phyloP scores from a whole-genome alignment of 306 rosid species.

The Pterocarpus santalinus region DNA sequence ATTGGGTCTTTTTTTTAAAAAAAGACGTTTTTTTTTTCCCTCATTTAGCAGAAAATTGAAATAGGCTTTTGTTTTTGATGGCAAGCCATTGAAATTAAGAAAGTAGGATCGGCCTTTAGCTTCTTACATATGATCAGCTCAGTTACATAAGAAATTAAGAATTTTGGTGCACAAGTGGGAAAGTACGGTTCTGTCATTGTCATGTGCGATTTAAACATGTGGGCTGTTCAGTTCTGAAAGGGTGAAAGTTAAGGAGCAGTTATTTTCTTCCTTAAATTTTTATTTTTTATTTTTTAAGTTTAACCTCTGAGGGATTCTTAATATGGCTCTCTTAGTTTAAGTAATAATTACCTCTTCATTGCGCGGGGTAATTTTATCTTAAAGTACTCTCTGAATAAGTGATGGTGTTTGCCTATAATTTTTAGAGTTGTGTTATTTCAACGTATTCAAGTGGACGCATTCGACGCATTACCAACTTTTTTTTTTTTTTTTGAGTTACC shows the following conservation, averaged over 20 bases:
- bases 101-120: neutral
- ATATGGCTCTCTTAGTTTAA: neutral
- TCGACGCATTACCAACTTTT: too few species aligned
- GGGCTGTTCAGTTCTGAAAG: neutral
- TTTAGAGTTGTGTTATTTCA: too few species aligned
- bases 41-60: too few species aligned
- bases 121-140: neutral
- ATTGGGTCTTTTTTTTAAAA: too few species aligned
- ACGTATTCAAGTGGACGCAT: too few species aligned
- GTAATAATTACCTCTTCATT: neutral
- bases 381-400: too few species aligned
- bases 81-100: neutral
- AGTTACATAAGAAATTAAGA: neutral
- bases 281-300: neutral
- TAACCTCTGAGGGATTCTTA: neutral
- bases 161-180: neutral
- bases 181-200: constrained; percentile 11
- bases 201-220: neutral
- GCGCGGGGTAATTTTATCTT: too few species aligned
- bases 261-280: neutral
- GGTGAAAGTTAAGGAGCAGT: neutral
- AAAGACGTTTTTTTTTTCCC: too few species aligned
- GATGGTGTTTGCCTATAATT: too few species aligned
- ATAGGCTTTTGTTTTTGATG: too few species aligned
- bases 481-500: too few species aligned